Conservation (phyloP, 2,329 filamentous ascomycete genomes). For the Trichoderma breve region DNA sequence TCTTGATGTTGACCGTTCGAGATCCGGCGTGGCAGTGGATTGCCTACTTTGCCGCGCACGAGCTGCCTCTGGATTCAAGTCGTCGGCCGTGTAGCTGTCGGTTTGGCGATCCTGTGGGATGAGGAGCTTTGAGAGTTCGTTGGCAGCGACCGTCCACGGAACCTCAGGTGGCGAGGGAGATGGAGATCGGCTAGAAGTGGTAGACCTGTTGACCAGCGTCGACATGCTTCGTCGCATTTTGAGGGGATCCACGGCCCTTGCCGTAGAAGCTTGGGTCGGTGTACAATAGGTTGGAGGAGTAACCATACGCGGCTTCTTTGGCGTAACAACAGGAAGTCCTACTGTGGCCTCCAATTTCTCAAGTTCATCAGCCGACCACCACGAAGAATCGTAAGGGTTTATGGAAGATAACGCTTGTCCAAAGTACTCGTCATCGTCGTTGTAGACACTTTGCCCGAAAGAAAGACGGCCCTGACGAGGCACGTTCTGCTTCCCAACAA, state of each 20-base stretch:
- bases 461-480: conserved; percentile 1
- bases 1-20: conserved; percentile 51
- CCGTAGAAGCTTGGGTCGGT: conserved; percentile 82
- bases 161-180: conserved; percentile 77
- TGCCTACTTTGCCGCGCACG: conserved; percentile 64
- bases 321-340: conserved; percentile 46
- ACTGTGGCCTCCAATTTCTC: conserved; percentile 66
- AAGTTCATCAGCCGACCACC: conserved; percentile 68
- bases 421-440: conserved; percentile 27
- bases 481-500: conserved; percentile 56
- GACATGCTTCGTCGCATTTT: conserved; percentile 65
- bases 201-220: conserved; percentile 38
- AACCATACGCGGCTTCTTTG: conserved; percentile 54
- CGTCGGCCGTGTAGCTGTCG: conserved; percentile 72
- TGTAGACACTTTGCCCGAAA: conserved; percentile 35
- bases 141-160: conserved; percentile 78
- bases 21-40: conserved; percentile 37
- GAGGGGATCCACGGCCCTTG: conserved; percentile 69
- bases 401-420: conserved; percentile 28
- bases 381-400: conserved; percentile 61
- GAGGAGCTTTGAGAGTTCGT: conserved; percentile 78
- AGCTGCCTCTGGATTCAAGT: conserved; percentile 69
- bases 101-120: conserved; percentile 75
- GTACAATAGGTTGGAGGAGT: conserved; percentile 74
- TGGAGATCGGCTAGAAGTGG: conserved; percentile 39